phyloP scores from a whole-genome alignment of 805 yeast genomes.

The Cyberlindnera lachancei region DNA sequence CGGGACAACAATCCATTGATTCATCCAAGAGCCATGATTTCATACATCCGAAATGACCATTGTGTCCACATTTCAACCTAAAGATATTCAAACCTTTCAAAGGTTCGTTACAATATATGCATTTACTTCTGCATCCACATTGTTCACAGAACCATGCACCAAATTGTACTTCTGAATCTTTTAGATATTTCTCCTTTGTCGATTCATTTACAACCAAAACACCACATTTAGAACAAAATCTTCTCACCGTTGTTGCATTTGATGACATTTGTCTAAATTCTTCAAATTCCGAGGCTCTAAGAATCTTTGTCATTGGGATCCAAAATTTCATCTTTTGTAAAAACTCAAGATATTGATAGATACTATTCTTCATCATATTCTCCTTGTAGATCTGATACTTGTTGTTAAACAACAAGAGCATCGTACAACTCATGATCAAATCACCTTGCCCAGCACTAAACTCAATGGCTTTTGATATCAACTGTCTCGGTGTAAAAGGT shows the following conservation, averaged over 20 bases:
- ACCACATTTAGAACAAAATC: constrained; percentile 57
- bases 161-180: constrained; percentile 30
- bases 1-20: constrained; percentile 68
- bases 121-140: constrained; percentile 43
- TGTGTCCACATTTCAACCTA: constrained; percentile 72
- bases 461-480: constrained; percentile 45
- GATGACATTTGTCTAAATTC: constrained; percentile 24
- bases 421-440: constrained; percentile 47
- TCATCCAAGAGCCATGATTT: constrained; percentile 67
- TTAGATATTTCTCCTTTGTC: constrained; percentile 33
- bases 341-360: constrained; percentile 45
- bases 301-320: constrained; percentile 48
- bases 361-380: constrained; percentile 44
- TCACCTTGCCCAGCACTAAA: constrained; percentile 60
- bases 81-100: constrained; percentile 62
- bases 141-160: constrained; percentile 85
- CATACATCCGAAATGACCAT: constrained; percentile 78
- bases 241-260: constrained; percentile 30
- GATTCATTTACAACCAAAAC: constrained; percentile 52
- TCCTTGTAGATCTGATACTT: constrained; percentile 26
- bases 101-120: constrained; percentile 73
- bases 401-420: constrained; percentile 46
- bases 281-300: constrained; percentile 30
- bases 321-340: constrained; percentile 45
- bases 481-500: constrained; percentile 54